Evolutionary conservation across 1,139 yeast species (phyloP).

Genomic region (Yamadazyma sp.): DNA sequence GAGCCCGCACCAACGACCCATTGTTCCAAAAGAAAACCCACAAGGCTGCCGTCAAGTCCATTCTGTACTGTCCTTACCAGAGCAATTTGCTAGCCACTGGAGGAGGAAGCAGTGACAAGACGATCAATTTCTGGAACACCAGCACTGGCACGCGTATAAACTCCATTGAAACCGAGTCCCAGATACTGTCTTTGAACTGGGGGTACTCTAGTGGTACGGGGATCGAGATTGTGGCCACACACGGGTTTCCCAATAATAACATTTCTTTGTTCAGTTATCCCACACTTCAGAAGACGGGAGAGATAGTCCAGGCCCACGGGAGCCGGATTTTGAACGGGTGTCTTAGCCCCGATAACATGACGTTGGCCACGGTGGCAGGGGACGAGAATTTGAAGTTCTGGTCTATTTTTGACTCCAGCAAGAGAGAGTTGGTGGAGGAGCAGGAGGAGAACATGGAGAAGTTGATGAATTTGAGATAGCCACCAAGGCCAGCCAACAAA

Average conservation of each 20-base stretch:
- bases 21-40: conserved; percentile 76
- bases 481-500: no score
- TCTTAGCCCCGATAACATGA: conserved; percentile 85
- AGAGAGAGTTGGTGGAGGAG: conserved; percentile 28
- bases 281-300: conserved; percentile 83
- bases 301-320: conserved; percentile 84
- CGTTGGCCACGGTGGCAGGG: conserved; percentile 92
- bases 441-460: conserved; percentile 23
- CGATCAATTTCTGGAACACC: conserved; percentile 94
- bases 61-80: conserved; percentile 94
- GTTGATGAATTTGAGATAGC: conserved; percentile 26
- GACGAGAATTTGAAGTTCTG: conserved; percentile 97
- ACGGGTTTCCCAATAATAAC: conserved; percentile 89
- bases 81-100: conserved; percentile 86
- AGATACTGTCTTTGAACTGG: conserved; percentile 92
- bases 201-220: conserved; percentile 73
- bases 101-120: conserved; percentile 90
- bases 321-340: conserved; percentile 83
- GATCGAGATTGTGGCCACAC: conserved; percentile 88
- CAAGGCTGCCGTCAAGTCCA: conserved; percentile 93
- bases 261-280: conserved; percentile 86
- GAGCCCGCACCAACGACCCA: conserved; percentile 58
- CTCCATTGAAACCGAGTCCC: conserved; percentile 89
- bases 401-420: conserved; percentile 75
- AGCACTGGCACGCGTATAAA: conserved; percentile 86